Conservation (phyloP, 1,284 basidiomycete genomes). For the Cryptococcus depauperatus region DNA sequence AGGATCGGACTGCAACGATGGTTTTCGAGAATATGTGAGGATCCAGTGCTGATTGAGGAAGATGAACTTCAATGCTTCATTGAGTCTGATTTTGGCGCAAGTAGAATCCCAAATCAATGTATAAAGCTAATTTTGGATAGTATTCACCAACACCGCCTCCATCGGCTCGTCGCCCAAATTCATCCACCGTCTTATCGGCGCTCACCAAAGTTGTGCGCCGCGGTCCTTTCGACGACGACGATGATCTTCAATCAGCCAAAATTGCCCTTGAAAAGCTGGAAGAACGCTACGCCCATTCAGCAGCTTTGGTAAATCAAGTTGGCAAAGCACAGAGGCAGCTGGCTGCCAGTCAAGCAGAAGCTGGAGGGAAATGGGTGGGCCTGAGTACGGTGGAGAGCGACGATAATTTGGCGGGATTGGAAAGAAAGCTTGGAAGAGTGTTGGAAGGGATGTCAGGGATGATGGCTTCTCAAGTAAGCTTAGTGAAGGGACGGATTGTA, state of each 20-base stretch:
- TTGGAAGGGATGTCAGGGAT: constrained; percentile 78
- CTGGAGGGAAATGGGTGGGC: constrained; percentile 79
- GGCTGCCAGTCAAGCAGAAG: constrained; percentile 65
- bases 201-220: constrained; percentile 41
- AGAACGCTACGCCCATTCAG: constrained; percentile 77
- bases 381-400: constrained; percentile 82
- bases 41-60: constrained; percentile 72
- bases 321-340: constrained; percentile 70
- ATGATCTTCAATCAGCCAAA: constrained; percentile 73
- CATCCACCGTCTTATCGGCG: constrained; percentile 42
- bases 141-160: constrained; percentile 53
- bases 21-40: constrained; percentile 80
- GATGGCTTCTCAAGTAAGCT: constrained; percentile 62
- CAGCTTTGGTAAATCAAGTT: constrained; percentile 75
- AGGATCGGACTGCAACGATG: constrained; percentile 86
- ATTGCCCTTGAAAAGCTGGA: constrained; percentile 84
- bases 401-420: constrained; percentile 63
- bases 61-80: constrained; percentile 87
- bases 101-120: constrained; percentile 21
- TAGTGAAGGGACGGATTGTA: neutral
- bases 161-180: constrained; percentile 48
- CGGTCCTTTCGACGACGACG: constrained; percentile 47
- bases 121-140: constrained; percentile 34
- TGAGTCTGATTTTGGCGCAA: constrained; percentile 82
- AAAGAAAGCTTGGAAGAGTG: constrained; percentile 71